phyloP scores from a whole-genome alignment of 306 rosid species.

The Dicorynia guianensis region DNA sequence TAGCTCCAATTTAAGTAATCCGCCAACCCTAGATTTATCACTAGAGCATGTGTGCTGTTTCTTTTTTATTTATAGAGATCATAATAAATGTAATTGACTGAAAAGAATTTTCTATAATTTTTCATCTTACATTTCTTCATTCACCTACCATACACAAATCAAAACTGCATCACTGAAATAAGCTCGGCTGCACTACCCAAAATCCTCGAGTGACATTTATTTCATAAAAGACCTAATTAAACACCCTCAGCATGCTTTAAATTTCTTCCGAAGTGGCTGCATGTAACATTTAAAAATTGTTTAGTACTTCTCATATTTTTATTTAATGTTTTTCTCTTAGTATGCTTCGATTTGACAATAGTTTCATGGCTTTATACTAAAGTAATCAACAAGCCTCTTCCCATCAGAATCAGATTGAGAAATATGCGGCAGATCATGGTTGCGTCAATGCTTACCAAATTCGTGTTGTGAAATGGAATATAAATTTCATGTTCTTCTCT shows the following conservation, averaged over 20 bases:
- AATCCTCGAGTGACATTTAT: not conserved
- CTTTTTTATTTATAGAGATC: not conserved
- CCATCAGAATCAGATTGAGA: not conserved
- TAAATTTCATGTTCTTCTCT: not conserved
- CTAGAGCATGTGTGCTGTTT: not conserved
- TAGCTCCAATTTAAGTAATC: not conserved
- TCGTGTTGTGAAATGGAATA: not conserved
- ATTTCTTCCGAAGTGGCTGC: not conserved
- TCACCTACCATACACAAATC: not conserved
- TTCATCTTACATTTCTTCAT: not conserved
- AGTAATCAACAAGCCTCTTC: not conserved
- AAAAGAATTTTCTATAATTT: not conserved
- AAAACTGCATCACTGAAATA: not conserved
- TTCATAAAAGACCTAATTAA: not conserved
- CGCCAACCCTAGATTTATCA: not conserved
- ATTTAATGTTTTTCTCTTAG: not conserved
- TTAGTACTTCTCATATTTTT: not conserved
- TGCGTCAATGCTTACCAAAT: not conserved
- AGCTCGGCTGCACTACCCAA: not conserved
- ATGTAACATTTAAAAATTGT: not conserved
- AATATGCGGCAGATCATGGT: not conserved
- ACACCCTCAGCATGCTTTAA: not conserved
- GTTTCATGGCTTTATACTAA: not conserved
- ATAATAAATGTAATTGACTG: not conserved
- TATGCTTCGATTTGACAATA: constrained; percentile 7